Base-by-base conservation (phyloP, 1,139 yeast species). In the Yamadazyma friedrichii region DNA sequence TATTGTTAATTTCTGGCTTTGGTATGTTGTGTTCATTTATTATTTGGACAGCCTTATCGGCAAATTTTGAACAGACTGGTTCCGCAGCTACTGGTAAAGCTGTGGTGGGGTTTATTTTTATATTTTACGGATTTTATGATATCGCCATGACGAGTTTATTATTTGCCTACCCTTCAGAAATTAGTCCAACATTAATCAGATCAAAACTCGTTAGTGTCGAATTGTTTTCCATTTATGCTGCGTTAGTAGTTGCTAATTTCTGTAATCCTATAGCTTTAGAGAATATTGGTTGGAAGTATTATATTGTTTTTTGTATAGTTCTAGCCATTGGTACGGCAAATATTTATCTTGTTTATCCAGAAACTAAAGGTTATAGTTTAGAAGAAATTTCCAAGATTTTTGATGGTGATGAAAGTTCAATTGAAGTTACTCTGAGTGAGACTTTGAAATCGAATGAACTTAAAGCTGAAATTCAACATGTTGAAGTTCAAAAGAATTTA, bases 71-170 rank as follows among this genome's bases (percentile, higher is more conserved):
- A 26, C 45, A 53, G 16, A 39, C 41, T 4, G 49, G 48, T 10
- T 35, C 42, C 8, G 56, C 55, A 13, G 49, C 59, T 3, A 80
- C 78, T 30, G 81, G 81, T 10, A 61, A 61, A 34, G 73, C 76
- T 1, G 81, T 81, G 4, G 63, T 71, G 37, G 78, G 71, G 0
- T 60, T 75, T 54, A 63, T 77, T 42, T 72, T 72, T 50, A 62
- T 74, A 30, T 73, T 75, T 73, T 69, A 76, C 9, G 52, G 71
- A 38, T 64, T 64, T 40, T 74, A 70, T 45, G 75, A 74, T 15
- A 49, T 60, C 25, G 64, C 74, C 9, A 71, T 77, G 35, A 74
- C 77, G 1, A 74, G 76, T 9, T 71, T 76, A 61, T 71, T 75
- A 24, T 62, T 68, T 30, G 68, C 72, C 42, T 64, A 50, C 35